Base-by-base conservation (phyloP, 768 basidiomycete genomes). In the Mycena belliarum region DNA sequence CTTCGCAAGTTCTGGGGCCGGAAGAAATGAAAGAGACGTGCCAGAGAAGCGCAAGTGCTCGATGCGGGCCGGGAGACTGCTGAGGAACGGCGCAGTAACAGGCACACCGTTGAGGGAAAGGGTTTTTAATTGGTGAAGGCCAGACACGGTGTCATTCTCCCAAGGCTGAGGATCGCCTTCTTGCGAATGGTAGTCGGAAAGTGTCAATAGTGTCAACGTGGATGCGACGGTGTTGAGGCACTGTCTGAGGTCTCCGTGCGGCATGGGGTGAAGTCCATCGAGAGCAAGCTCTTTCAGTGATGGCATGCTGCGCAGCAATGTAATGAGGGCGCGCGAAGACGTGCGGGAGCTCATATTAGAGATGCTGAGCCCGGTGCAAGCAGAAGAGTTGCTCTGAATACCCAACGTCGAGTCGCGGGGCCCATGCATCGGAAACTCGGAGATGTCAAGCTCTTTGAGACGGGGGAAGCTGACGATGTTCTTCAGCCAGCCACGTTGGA, bases 381-480 rank as follows among this genome's bases (percentile, higher is more conserved):
- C 40, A 9, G 62, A 63, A 2, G 61, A 58, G 25, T 24, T 26
- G n/a, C 26, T 25, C 15, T 35, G 32, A 4, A 59, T 23, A 6
- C 54, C 57, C 12, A 6, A 2, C 10, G 43, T 46, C 21, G 47
- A 21, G 23, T 63, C 57, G 4, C 11, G 8, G 6, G 48, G 45
- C n/a, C 29, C 54, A 25, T 18, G 35, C 38, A n/a, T 56, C 38
- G 20, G n/a, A 16, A 55, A 21, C 6, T 44, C 6, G 26, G 14
- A 35, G 6, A 63, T 42, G 23, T 57, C 57, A 26, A 63, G 57
- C 51, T 63, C 57, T 24, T 56, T 59, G 25, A 63, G 57, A 3
- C 32, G 46, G 15, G 62, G 62, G 25, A 63, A 63, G 23, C 57
- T 45, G 18, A 63, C 42, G n/a, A 63, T 53, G 23, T 25, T 29